phyloP scores from a whole-genome alignment of 306 rosid species.

The Biancaea sappan region DNA sequence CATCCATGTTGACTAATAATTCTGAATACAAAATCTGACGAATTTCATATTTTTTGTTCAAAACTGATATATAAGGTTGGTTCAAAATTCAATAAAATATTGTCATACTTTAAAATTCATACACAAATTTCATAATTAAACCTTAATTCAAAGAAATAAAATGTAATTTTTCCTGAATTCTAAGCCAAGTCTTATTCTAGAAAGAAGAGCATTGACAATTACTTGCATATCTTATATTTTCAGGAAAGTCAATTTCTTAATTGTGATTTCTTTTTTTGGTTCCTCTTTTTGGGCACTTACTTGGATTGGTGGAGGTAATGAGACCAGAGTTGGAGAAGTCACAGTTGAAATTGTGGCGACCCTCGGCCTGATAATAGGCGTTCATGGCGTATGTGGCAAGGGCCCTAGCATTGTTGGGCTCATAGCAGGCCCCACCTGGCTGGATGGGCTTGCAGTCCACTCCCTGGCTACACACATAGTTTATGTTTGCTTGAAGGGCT shows the following conservation, averaged over 20 bases:
- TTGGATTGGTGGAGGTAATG: conserved; percentile 54
- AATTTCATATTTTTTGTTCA: too few relatives aligned
- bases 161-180: too few relatives aligned
- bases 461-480: conserved; percentile 65
- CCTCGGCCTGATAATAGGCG: conserved; percentile 63
- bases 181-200: too few relatives aligned
- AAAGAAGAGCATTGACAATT: not conserved
- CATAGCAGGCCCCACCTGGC: conserved; percentile 66
- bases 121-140: too few relatives aligned
- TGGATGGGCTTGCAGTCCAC: conserved; percentile 68
- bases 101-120: too few relatives aligned
- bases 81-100: too few relatives aligned
- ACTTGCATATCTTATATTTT: not conserved
- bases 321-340: conserved; percentile 62
- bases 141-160: too few relatives aligned
- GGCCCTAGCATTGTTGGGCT: conserved; percentile 41
- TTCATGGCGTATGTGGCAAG: conserved; percentile 81
- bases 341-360: conserved; percentile 61
- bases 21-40: too few relatives aligned
- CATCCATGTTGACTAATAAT: too few relatives aligned
- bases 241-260: too few relatives aligned
- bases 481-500: conserved; percentile 63
- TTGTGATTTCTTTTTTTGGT: too few relatives aligned
- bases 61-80: too few relatives aligned
- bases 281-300: conserved; percentile 50